Evolutionary conservation across 106 monocot species (phyloP).

Genomic region (Platanthera guangdongensis): DNA sequence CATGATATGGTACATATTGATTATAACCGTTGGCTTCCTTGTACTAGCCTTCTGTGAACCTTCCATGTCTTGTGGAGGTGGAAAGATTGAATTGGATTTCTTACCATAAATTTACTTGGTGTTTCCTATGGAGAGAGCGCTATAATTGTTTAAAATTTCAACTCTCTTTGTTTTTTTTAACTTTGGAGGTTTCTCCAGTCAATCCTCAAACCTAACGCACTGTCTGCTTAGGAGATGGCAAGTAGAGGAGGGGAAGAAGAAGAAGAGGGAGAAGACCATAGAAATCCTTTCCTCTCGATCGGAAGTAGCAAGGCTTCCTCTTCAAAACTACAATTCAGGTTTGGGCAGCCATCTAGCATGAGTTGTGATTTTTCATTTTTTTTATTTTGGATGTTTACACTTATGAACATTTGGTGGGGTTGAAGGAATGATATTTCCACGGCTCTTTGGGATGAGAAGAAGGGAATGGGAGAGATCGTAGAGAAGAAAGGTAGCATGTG

Average conservation of each 20-base stretch:
- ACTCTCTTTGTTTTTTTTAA: background rate
- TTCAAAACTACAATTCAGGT: constrained; percentile 61
- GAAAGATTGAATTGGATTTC: background rate
- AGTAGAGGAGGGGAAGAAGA: constrained; percentile 18
- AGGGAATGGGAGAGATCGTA: constrained; percentile 57
- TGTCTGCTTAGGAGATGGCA: constrained; percentile 2
- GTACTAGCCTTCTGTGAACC: background rate
- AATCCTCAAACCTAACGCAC: background rate
- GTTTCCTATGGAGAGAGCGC: background rate
- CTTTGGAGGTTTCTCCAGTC: background rate
- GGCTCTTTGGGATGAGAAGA: constrained; percentile 57
- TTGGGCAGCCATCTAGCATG: background rate
- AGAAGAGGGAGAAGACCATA: constrained; percentile 47
- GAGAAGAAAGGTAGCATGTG: constrained; percentile 84
- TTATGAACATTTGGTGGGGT: background rate
- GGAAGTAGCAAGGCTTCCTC: constrained; percentile 17
- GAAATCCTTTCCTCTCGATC: constrained; percentile 45
- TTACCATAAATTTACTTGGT: background rate
- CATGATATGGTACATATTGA: background rate
- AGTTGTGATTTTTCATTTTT: background rate
- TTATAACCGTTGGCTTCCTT: background rate
- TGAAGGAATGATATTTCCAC: constrained; percentile 53
- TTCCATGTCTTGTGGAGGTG: background rate
- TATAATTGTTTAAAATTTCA: background rate
- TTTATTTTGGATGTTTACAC: background rate